Evolutionary conservation across 371 early-diverging fungal genomes (phyloP).

Genomic region (Capniomyces stellatus): DNA sequence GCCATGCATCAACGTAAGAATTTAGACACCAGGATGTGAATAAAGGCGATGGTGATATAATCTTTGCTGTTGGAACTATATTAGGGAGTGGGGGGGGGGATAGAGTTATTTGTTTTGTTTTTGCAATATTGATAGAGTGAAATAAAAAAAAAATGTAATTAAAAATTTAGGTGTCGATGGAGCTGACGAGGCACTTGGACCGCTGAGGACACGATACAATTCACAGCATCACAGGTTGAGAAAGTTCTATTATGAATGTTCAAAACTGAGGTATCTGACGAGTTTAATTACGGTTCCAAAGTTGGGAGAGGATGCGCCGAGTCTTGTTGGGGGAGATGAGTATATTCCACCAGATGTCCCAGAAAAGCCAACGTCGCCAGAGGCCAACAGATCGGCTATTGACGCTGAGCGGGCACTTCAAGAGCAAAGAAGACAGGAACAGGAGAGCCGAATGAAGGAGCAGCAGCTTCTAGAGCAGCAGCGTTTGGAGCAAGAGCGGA

Average conservation of each 20-base stretch:
- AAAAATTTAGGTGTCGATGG: slow-evolving; percentile 19
- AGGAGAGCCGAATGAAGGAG: slow-evolving; percentile 44
- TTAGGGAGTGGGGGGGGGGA: no score
- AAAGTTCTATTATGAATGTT: slow-evolving; percentile 83
- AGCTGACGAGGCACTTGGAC: slow-evolving; percentile 72
- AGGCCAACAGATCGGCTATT: slow-evolving; percentile 20
- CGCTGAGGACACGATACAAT: slow-evolving; percentile 72
- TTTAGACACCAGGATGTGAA: slow-evolving; percentile 20
- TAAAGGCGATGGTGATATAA: not conserved
- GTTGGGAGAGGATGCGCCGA: slow-evolving; percentile 54
- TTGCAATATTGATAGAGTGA: not conserved
- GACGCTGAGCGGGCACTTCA: slow-evolving; percentile 42
- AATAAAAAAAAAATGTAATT: slow-evolving; percentile 1
- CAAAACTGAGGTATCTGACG: slow-evolving; percentile 73
- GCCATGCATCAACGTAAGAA: slow-evolving; percentile 75
- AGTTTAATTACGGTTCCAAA: slow-evolving; percentile 82
- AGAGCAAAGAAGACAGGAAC: slow-evolving; percentile 26
- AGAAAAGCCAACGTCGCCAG: slow-evolving; percentile 9
- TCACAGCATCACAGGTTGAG: slow-evolving; percentile 64
- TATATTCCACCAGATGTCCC: slow-evolving; percentile 18
- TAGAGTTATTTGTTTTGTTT: not conserved
- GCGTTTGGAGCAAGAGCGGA: slow-evolving; percentile 44
- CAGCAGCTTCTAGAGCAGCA: slow-evolving; percentile 54
- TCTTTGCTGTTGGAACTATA: not conserved
- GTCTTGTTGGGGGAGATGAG: slow-evolving; percentile 33